phyloP scores from a whole-genome alignment of 768 basidiomycete genomes.

The Suillus plorans region DNA sequence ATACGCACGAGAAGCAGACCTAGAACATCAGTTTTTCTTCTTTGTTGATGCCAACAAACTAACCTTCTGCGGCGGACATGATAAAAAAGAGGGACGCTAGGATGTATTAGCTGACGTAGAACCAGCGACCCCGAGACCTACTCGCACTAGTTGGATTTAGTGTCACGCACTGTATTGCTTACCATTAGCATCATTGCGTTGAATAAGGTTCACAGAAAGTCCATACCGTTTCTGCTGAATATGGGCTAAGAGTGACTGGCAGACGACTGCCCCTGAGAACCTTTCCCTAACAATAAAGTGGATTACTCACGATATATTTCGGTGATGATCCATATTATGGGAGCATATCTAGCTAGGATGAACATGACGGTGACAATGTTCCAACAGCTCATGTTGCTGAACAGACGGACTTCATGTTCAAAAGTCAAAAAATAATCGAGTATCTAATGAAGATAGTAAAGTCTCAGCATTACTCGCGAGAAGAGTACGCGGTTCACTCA shows the following conservation, averaged over 20 bases:
- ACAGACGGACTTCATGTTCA: constrained; percentile 11
- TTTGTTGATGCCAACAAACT: not conserved
- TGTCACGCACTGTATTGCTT: constrained; percentile 8
- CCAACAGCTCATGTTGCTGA: constrained; percentile 3
- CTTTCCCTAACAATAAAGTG: not conserved
- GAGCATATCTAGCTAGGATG: constrained; percentile 13
- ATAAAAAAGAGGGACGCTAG: constrained; percentile 6
- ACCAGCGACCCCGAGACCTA: not conserved
- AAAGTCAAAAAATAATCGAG: constrained; percentile 13
- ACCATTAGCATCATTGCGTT: not conserved
- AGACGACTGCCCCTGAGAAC: not conserved
- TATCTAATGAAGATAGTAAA: not conserved
- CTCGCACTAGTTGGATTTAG: constrained; percentile 8
- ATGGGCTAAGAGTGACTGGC: not conserved
- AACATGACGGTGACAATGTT: constrained; percentile 7
- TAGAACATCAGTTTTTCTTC: not conserved
- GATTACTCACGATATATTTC: constrained; percentile 10
- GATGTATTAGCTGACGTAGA: not conserved
- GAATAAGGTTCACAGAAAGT: not conserved
- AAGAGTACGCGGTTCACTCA: not conserved
- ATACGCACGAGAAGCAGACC: constrained; percentile 14
- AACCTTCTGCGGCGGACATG: constrained; percentile 12
- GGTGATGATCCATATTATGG: constrained; percentile 7
- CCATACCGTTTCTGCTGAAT: not conserved
- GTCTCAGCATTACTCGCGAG: not conserved